Evolutionary conservation across 345 rosid genomes (phyloP).

Genomic region (Iberis pinnata): DNA sequence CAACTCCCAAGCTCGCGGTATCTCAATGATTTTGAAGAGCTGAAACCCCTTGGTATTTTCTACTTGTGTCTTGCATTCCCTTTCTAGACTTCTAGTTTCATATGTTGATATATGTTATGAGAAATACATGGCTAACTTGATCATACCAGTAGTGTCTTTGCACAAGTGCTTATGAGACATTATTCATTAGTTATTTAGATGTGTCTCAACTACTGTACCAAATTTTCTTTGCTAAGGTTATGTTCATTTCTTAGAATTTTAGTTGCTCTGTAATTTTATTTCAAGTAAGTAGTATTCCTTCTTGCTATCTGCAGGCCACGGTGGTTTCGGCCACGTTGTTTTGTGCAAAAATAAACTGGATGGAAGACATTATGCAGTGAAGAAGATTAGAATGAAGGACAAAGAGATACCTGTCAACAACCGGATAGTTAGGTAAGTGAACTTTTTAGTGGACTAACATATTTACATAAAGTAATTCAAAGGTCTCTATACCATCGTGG

Average conservation of each 20-base stretch:
- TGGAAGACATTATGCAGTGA: slow-evolving; percentile 96
- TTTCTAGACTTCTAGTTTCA: slow-evolving; percentile 4
- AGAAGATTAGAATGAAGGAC: slow-evolving; percentile 91
- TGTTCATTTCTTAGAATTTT: background rate
- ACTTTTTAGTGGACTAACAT: background rate
- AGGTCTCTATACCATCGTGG: slow-evolving; percentile 9
- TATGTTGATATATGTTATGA: background rate
- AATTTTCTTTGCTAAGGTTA: background rate
- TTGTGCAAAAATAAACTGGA: slow-evolving; percentile 93
- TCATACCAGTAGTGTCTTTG: slow-evolving; percentile 1
- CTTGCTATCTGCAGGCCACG: slow-evolving; percentile 56
- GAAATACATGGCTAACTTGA: slow-evolving; percentile 10
- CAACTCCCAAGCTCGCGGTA: slow-evolving; percentile 75
- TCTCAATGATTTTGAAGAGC: slow-evolving; percentile 92
- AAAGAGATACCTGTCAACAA: slow-evolving; percentile 65
- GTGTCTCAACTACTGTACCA: slow-evolving; percentile 7
- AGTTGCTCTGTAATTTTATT: slow-evolving; percentile 1
- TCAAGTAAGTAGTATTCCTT: background rate
- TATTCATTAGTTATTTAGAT: background rate
- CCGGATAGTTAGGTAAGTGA: slow-evolving; percentile 66
- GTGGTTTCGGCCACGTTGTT: slow-evolving; percentile 92
- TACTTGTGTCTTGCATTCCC: background rate
- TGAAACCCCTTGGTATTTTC: slow-evolving; percentile 68
- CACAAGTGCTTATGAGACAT: background rate
- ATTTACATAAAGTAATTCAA: background rate